Evolutionary conservation across 768 basidiomycete species (phyloP), one percentile per base, ranked within the genome.

Genomic region (Kondoa subrosea): DNA sequence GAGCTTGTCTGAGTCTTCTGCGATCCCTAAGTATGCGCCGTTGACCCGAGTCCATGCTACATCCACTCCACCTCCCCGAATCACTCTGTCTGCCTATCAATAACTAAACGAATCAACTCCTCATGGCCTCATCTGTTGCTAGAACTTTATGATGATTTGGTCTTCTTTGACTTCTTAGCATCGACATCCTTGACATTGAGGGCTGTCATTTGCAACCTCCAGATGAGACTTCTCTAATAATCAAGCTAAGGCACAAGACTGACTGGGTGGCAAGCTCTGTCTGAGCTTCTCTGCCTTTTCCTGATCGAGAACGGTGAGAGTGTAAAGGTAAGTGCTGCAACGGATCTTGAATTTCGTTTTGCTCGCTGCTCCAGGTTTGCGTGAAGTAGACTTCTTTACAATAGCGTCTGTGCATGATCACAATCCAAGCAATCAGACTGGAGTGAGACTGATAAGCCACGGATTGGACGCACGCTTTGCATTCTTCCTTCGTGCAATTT

Each of bases 201-300:
- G 75, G 85, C 89, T 90, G 71, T n/a, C 64, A 0, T 8, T 2
- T 4, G 61, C 29, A n/a, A 64, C n/a, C 57, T 12, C 3, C 17
- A 61, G 56, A 71, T 17, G 32, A 34, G 69, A 25, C 1, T 32
- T 27, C 16, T 63, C 56, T 68, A 33, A 25, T 65, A 67, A 15
- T 31, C 32, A 12, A 56, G 26, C 33, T 50, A n/a, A 34, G 4
- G 8, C n/a, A n/a, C n/a, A 34, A 34, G 27, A 79, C 87, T 74
- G 76, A 92, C 93, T 89, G 75, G 95, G 95, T 65, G 93, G 93
- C 64, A 99, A 82, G 76, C 85, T 86, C 82, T 89, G 89, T 82
- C 87, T 85, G 75, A 99, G 85, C 82, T 96, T 99, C 78, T 95
- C 91, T 56, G 95, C 93, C 83, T 96, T 97, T 79, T 95, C 91